Percentiles rank a stretch among this genome's conserved stretches.
phyloP scores from a whole-genome alignment of 176 grass and related monocot species.

The Aegilops speltoides region DNA sequence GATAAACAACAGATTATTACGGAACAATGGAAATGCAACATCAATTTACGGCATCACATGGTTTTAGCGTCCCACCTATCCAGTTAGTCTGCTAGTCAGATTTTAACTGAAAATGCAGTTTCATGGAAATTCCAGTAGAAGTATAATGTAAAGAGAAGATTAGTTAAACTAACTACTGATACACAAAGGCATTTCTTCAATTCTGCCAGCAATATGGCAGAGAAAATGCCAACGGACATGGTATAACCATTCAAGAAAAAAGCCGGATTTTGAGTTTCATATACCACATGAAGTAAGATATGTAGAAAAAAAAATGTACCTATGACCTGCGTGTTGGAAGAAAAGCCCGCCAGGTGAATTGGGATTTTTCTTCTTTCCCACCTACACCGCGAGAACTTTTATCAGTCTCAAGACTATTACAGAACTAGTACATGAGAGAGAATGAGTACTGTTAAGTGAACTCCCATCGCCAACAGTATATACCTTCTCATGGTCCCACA shows the following conservation, averaged over 20 bases:
- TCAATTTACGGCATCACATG: neutral
- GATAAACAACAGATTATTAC: neutral
- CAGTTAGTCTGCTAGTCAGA: neutral
- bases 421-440: constrained; percentile 16
- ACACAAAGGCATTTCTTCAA: neutral
- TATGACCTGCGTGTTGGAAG: constrained; percentile 95
- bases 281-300: neutral
- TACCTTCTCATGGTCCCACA: constrained; percentile 97
- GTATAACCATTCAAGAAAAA: constrained; percentile 16
- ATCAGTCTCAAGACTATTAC: neutral
- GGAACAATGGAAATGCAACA: neutral
- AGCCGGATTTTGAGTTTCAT: neutral
- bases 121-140: neutral
- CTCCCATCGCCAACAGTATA: neutral
- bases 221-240: constrained; percentile 13
- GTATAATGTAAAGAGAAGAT: neutral
- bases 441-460: neutral
- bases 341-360: constrained; percentile 80
- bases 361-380: constrained; percentile 73
- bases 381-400: constrained; percentile 39
- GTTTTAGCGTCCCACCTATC: neutral
- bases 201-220: neutral
- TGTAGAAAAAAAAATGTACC: constrained; percentile 43
- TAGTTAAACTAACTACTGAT: neutral
- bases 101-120: neutral